Evolutionary conservation across 78 protist genomes (phyloP).

Genomic region (Dictyostelium capitatum): DNA sequence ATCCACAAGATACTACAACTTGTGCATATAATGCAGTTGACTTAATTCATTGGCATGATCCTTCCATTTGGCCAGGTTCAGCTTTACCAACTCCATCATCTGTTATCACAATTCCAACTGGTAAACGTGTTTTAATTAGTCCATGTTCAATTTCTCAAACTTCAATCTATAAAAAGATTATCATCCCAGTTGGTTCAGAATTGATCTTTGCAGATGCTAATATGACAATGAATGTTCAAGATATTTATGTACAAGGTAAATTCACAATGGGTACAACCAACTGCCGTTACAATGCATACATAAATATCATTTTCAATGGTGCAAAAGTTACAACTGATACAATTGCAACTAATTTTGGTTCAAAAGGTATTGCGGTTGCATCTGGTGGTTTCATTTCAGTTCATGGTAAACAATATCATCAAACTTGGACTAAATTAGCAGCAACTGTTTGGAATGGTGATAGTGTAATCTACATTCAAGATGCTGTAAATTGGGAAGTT

Average conservation of each 20-base stretch:
- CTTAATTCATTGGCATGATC: slow-evolving; percentile 74
- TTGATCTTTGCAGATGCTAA: slow-evolving; percentile 57
- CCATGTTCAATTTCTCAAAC: slow-evolving; percentile 51
- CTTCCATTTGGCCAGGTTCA: slow-evolving; percentile 46
- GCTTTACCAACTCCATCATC: slow-evolving; percentile 19
- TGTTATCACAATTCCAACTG: slow-evolving; percentile 46
- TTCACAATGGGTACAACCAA: slow-evolving; percentile 52
- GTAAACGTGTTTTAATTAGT: slow-evolving; percentile 40
- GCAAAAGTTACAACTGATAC: slow-evolving; percentile 19
- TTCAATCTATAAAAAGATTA: slow-evolving; percentile 41
- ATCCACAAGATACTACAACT: slow-evolving; percentile 5
- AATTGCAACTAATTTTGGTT: slow-evolving; percentile 13
- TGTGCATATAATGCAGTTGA: slow-evolving; percentile 49
- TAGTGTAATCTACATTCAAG: slow-evolving; percentile 50
- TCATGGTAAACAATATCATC: slow-evolving; percentile 80
- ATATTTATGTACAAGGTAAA: slow-evolving; percentile 52
- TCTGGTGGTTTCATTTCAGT: slow-evolving; percentile 37
- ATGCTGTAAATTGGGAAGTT: slow-evolving; percentile 83
- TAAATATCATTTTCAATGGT: slow-evolving; percentile 55
- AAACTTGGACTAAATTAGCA: slow-evolving; percentile 83
- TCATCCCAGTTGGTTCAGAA: slow-evolving; percentile 18
- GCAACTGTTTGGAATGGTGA: slow-evolving; percentile 78
- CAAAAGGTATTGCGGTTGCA: slow-evolving; percentile 78
- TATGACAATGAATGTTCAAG: slow-evolving; percentile 41
- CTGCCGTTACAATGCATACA: slow-evolving; percentile 47